Conservation (phyloP, 768 basidiomycete genomes). For the Psilocybe sp. region DNA sequence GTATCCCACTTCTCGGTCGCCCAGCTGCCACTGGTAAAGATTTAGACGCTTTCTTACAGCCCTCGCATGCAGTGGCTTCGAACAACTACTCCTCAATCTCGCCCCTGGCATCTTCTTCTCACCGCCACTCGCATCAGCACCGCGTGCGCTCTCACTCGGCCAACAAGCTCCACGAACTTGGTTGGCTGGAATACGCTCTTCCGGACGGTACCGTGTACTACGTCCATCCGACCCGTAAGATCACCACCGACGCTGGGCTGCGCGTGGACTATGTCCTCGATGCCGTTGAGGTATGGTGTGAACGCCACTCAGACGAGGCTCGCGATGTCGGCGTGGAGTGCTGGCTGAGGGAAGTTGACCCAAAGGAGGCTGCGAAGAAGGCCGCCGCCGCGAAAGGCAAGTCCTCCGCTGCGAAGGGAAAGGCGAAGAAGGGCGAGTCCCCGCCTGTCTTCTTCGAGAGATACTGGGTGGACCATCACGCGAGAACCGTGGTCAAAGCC, state of each 20-base stretch:
- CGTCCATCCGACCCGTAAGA: conserved; percentile 55
- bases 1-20: conserved; percentile 16
- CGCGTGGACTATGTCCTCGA: conserved; percentile 49
- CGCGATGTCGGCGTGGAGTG: conserved; percentile 46
- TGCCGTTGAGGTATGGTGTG: conserved; percentile 46
- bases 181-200: conserved; percentile 76
- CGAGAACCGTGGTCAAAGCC: conserved; percentile 39
- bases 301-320: conserved; percentile 25
- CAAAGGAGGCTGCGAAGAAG: conserved; percentile 1
- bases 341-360: conserved; percentile 50
- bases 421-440: conserved; percentile 22
- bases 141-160: conserved; percentile 13
- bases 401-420: conserved; percentile 7
- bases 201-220: conserved; percentile 74
- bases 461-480: conserved; percentile 68
- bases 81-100: conserved; percentile 13
- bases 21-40: conserved; percentile 13
- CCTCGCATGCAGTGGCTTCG: conserved; percentile 3
- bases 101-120: conserved; percentile 15
- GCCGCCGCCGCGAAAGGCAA: background rate
- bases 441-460: conserved; percentile 32
- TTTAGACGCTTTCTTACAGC: background rate
- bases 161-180: conserved; percentile 47
- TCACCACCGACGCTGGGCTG: conserved; percentile 72
- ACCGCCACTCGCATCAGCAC: conserved; percentile 12